phyloP scores from a whole-genome alignment of 768 basidiomycete genomes.

The Trametes maxima region DNA sequence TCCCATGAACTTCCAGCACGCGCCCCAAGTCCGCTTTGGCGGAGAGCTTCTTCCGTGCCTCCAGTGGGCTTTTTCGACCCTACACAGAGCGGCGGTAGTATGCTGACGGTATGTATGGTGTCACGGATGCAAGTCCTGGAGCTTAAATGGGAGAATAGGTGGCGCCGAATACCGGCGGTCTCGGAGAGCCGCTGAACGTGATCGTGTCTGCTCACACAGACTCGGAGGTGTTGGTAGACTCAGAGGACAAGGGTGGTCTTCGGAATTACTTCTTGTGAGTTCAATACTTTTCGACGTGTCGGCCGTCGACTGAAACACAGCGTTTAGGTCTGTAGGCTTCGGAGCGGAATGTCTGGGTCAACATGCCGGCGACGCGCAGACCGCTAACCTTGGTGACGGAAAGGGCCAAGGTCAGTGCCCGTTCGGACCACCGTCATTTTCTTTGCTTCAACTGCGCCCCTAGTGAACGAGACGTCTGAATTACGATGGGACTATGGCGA shows the following conservation, averaged over 20 bases:
- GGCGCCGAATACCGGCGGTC: constrained; percentile 62
- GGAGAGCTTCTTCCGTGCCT: constrained; percentile 39
- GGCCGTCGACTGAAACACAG: not conserved
- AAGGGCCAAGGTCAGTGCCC: constrained; percentile 60
- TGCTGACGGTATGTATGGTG: constrained; percentile 64
- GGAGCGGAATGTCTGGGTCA: constrained; percentile 85
- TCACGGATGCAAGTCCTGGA: not conserved
- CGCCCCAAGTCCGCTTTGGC: constrained; percentile 27
- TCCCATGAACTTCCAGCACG: constrained; percentile 6
- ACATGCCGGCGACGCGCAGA: constrained; percentile 66
- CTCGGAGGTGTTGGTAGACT: constrained; percentile 61
- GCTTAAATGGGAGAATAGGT: constrained; percentile 38
- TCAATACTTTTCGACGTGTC: not conserved
- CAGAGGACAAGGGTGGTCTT: constrained; percentile 66
- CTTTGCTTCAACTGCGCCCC: not conserved
- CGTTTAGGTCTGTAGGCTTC: constrained; percentile 66
- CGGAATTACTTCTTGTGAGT: constrained; percentile 82
- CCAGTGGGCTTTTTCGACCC: constrained; percentile 65
- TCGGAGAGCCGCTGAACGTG: constrained; percentile 85
- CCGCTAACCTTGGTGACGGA: constrained; percentile 83
- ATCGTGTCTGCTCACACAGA: constrained; percentile 83
- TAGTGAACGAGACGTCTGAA: constrained; percentile 83
- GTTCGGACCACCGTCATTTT: not conserved
- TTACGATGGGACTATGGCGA: constrained; percentile 87
- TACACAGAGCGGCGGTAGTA: constrained; percentile 55